These are phyloP conservation scores for Mortierella polycephala DNA, from an alignment of 371 early-diverging fungal species.

Conservation along the genomic window DNA sequence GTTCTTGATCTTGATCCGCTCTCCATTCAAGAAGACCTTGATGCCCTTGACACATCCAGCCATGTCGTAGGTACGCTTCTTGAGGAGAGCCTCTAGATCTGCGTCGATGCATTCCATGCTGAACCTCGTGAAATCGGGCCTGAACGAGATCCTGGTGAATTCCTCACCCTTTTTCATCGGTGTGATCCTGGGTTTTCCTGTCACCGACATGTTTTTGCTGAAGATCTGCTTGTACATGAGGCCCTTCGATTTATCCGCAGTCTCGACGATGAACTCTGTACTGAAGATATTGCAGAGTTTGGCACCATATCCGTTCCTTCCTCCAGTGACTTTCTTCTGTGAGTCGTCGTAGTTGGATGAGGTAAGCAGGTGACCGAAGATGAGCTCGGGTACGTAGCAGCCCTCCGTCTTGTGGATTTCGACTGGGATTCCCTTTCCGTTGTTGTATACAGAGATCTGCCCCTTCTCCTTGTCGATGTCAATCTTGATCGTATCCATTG, in stretches of 20 bases:
- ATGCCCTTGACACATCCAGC: slow-evolving; percentile 93
- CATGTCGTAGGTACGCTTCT: slow-evolving; percentile 98
- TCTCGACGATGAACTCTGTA: slow-evolving; percentile 97
- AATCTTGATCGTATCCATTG: slow-evolving; percentile 95
- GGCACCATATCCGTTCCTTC: slow-evolving; percentile 99
- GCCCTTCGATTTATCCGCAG: slow-evolving; percentile 81
- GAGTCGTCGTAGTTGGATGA: slow-evolving; percentile 99
- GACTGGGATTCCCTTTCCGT: slow-evolving; percentile 98
- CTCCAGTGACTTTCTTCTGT: slow-evolving; percentile 99
- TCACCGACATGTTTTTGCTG: slow-evolving; percentile 88
- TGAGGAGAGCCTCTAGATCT: slow-evolving; percentile 91
- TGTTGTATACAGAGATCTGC: slow-evolving; percentile 93
- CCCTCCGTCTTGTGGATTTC: slow-evolving; percentile 95
- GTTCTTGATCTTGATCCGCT: slow-evolving; percentile 82
- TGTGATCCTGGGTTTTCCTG: slow-evolving; percentile 80
- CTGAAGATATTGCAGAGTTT: slow-evolving; percentile 99
- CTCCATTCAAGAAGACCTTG: slow-evolving; percentile 94
- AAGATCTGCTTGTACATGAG: slow-evolving; percentile 91
- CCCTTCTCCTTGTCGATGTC: slow-evolving; percentile 88
- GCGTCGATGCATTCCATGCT: slow-evolving; percentile 90
- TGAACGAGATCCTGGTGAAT: slow-evolving; percentile 95
- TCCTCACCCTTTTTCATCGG: slow-evolving; percentile 70
- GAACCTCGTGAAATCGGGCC: slow-evolving; percentile 97
- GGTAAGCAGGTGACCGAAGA: slow-evolving; percentile 99
- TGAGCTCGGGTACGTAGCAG: slow-evolving; percentile 99